A percentile compares a stretch with the other conserved stretches of the same genome.
These are phyloP conservation scores for Macrocybe gigantea DNA, from an alignment of 768 basidiomycete genomes.

Conservation along the genomic window DNA sequence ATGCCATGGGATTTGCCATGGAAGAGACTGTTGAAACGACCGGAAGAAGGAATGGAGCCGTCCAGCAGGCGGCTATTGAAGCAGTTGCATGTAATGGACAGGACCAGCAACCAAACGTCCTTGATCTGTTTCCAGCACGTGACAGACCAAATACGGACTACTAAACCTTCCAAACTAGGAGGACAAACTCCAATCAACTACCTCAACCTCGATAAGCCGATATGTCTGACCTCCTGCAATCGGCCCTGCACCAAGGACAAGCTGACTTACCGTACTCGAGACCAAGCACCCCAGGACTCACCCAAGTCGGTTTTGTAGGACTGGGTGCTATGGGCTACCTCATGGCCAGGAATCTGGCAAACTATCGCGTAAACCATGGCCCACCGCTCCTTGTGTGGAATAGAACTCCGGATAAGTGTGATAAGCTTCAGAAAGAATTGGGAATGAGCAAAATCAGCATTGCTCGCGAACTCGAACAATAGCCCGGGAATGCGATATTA, in stretches of 20 bases:
- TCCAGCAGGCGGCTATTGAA: background rate
- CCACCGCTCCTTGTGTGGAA: conserved; percentile 72
- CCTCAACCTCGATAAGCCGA: conserved; percentile 5
- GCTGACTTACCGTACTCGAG: conserved; percentile 43
- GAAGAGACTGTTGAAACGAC: background rate
- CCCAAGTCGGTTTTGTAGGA: conserved; percentile 38
- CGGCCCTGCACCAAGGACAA: conserved; percentile 9
- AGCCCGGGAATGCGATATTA: conserved; percentile 62
- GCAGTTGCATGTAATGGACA: background rate
- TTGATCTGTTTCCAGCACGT: no score
- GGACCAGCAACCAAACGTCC: no score
- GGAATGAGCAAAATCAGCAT: conserved; percentile 49
- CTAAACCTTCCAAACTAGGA: no score
- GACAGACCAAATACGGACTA: no score
- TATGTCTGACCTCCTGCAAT: conserved; percentile 17
- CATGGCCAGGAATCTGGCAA: conserved; percentile 80
- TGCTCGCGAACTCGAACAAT: conserved; percentile 55
- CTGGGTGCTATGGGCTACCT: conserved; percentile 66
- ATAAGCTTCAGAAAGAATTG: conserved; percentile 50
- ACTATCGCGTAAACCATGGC: conserved; percentile 32
- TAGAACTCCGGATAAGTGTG: conserved; percentile 56
- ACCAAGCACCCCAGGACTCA: conserved; percentile 44
- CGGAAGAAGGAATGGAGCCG: no score
- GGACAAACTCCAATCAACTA: background rate
- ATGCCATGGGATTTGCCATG: conserved; percentile 50